Evolutionary conservation across 768 basidiomycete species (phyloP).

Genomic region (Trichaptum fuscoviolaceum): DNA sequence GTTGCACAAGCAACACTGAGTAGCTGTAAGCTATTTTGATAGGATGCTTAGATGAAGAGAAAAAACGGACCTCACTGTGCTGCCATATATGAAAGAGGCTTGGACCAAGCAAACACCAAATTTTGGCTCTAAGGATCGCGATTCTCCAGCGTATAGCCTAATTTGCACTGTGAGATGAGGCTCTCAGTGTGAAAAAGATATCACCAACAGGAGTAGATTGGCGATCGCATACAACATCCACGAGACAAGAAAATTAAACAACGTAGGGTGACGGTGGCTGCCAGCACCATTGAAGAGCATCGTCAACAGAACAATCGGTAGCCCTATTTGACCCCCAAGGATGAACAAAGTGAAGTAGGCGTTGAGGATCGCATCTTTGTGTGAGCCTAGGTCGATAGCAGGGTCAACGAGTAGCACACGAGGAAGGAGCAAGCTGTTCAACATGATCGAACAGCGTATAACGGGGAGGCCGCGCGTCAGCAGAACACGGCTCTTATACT

Average conservation of each 20-base stretch:
- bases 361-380: not conserved
- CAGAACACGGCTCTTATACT: not conserved
- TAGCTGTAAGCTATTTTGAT: not conserved
- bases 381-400: not conserved
- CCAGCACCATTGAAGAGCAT: not conserved
- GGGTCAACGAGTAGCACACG: not conserved
- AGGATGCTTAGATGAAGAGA: not conserved
- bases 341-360: not conserved
- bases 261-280: not conserved
- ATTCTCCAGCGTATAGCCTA: not conserved
- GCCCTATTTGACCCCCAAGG: not conserved
- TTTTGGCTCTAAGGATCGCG: not conserved
- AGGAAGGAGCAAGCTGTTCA: not conserved
- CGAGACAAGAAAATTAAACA: not conserved
- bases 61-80: not conserved
- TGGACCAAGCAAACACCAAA: not conserved
- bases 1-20: not conserved
- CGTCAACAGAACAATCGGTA: not conserved
- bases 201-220: not conserved
- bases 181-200: not conserved
- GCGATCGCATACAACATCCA: not conserved
- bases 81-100: not conserved
- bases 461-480: not conserved
- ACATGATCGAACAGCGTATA: not conserved
- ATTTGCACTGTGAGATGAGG: not conserved